Conservation (phyloP, 202 grass and related monocot genomes). For the Setaria italica region DNA sequence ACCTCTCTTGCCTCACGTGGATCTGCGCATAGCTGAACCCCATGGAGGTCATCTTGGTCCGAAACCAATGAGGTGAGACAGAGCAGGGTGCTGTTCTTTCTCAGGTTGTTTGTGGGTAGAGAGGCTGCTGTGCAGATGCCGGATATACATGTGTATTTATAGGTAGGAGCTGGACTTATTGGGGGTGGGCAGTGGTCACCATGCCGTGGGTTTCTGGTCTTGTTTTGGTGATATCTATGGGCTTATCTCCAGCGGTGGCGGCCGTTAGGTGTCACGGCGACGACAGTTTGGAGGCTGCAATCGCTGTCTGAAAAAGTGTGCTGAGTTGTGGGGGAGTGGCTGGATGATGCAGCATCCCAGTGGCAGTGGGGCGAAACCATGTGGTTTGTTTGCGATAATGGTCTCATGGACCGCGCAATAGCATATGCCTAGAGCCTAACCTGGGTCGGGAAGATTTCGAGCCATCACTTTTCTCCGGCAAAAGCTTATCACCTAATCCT, state of each 20-base stretch:
- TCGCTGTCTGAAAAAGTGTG: neutral
- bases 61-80: neutral
- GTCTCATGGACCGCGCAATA: neutral
- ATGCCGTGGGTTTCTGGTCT: neutral
- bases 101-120: neutral
- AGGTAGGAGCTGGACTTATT: neutral
- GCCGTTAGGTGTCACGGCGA: neutral
- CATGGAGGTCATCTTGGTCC: slow-evolving; percentile 6
- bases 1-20: slow-evolving; percentile 12
- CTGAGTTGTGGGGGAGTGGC: neutral
- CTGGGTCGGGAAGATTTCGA: too few relatives aligned
- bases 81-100: neutral
- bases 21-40: slow-evolving; percentile 29
- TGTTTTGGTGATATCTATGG: slow-evolving; percentile 5
- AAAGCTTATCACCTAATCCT: neutral
- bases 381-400: neutral
- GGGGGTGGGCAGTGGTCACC: neutral
- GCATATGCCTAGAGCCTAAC: neutral
- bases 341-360: neutral
- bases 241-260: slow-evolving; percentile 1
- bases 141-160: neutral
- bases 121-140: neutral
- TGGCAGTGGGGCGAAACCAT: neutral
- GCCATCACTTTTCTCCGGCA: neutral
- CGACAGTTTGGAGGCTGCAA: neutral